A percentile compares a stretch with the other conserved stretches of the same genome.
These are phyloP conservation scores for Tetrahymena borealis DNA, from an alignment of 73 alveolate genomes.

Conservation along the genomic window DNA sequence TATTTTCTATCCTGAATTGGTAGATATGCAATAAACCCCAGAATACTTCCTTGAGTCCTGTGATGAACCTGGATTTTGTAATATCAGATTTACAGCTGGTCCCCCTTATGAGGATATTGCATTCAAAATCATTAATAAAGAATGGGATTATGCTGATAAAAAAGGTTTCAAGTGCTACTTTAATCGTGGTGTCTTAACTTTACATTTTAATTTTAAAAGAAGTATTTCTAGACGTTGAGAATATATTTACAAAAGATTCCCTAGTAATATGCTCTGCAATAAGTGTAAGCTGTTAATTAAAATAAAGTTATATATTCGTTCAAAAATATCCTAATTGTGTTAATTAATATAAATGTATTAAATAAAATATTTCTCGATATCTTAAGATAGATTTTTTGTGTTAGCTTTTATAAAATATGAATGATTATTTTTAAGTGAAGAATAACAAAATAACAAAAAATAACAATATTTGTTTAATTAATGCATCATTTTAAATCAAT, in stretches of 20 bases:
- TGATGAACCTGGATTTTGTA: conserved; percentile 66
- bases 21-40: conserved; percentile 96
- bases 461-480: too few species aligned
- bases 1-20: conserved; percentile 96
- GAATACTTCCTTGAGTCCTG: conserved; percentile 64
- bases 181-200: conserved; percentile 71
- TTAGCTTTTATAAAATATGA: too few species aligned
- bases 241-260: neutral
- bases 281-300: too few species aligned
- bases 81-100: conserved; percentile 96
- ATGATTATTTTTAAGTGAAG: too few species aligned
- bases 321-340: too few species aligned
- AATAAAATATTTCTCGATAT: too few species aligned
- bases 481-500: too few species aligned
- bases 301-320: too few species aligned
- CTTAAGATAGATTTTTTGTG: too few species aligned
- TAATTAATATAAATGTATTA: too few species aligned
- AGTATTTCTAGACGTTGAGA: conserved; percentile 90
- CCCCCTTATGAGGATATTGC: conserved; percentile 99
- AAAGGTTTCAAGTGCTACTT: conserved; percentile 81
- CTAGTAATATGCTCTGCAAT: too few species aligned
- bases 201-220: conserved; percentile 97
- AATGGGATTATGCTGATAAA: conserved; percentile 97
- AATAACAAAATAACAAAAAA: too few species aligned
- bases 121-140: conserved; percentile 96